Conservation (phyloP, 164 flowering plant genomes). For the Sedum album region DNA sequence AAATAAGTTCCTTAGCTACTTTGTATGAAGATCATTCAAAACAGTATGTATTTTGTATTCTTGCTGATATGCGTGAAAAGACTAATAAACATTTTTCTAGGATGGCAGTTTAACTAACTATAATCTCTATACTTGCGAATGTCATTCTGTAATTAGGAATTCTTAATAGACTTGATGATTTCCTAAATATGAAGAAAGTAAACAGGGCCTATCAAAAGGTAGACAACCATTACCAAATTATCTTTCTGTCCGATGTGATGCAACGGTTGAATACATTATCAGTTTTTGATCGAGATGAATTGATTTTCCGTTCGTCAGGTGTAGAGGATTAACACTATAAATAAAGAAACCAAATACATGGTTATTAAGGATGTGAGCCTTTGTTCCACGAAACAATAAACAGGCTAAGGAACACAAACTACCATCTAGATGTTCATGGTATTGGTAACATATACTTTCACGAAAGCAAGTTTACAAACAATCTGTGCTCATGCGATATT, state of each 20-base stretch:
- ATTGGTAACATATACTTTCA: not conserved
- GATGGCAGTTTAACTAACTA: not conserved
- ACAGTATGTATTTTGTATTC: not conserved
- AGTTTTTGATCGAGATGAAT: not conserved
- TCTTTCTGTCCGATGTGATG: too few species aligned
- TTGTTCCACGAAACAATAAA: not conserved
- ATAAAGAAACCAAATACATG: too few species aligned
- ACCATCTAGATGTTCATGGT: not conserved
- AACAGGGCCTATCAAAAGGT: not conserved
- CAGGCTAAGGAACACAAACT: not conserved
- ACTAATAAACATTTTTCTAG: not conserved
- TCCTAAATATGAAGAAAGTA: not conserved
- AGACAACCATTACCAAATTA: not conserved
- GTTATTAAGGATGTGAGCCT: not conserved
- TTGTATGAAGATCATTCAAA: not conserved
- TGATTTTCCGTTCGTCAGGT: too few species aligned
- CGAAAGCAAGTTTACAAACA: not conserved
- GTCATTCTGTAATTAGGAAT: too few species aligned
- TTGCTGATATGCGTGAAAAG: not conserved
- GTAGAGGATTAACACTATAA: too few species aligned
- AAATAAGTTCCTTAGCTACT: not conserved
- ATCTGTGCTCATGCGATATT: not conserved
- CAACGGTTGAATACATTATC: not conserved
- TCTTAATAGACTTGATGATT: not conserved
- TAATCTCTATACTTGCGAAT: too few species aligned